These are phyloP conservation scores for Byssochlamys sp. DNA, from an alignment of 2,329 filamentous ascomycete genomes.

Conservation along the genomic window DNA sequence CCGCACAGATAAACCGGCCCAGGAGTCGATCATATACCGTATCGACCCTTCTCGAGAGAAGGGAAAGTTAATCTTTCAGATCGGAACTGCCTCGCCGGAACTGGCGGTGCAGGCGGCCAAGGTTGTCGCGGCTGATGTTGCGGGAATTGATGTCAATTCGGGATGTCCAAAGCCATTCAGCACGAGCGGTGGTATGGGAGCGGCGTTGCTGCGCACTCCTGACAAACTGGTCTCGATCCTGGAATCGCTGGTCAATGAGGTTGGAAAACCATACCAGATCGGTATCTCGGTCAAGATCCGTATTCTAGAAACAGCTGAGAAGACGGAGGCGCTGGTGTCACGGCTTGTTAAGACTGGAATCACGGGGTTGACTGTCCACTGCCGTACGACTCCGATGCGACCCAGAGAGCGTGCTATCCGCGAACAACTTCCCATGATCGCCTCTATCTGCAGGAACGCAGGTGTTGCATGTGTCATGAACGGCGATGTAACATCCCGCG, in stretches of 20 bases:
- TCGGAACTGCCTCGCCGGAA: conserved; percentile 76
- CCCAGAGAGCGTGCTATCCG: conserved; percentile 80
- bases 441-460: conserved; percentile 65
- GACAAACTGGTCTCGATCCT: conserved; percentile 77
- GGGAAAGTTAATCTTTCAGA: conserved; percentile 72
- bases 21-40: conserved; percentile 69
- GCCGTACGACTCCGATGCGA: conserved; percentile 90
- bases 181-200: conserved; percentile 88
- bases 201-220: conserved; percentile 74
- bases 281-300: conserved; percentile 97
- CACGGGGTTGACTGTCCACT: conserved; percentile 84
- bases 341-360: conserved; percentile 79
- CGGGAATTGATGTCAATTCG: conserved; percentile 91
- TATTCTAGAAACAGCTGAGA: conserved; percentile 64
- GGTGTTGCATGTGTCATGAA: conserved; percentile 94
- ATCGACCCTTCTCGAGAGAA: conserved; percentile 70
- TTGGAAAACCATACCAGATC: conserved; percentile 69
- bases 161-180: conserved; percentile 98
- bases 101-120: conserved; percentile 75
- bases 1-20: conserved; percentile 22
- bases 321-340: conserved; percentile 68
- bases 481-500: conserved; percentile 71
- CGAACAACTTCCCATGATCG: conserved; percentile 75
- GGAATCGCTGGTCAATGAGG: conserved; percentile 67
- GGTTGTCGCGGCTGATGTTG: conserved; percentile 75